Conservation (phyloP, 768 basidiomycete species). For the Clavaria fumosa region DNA sequence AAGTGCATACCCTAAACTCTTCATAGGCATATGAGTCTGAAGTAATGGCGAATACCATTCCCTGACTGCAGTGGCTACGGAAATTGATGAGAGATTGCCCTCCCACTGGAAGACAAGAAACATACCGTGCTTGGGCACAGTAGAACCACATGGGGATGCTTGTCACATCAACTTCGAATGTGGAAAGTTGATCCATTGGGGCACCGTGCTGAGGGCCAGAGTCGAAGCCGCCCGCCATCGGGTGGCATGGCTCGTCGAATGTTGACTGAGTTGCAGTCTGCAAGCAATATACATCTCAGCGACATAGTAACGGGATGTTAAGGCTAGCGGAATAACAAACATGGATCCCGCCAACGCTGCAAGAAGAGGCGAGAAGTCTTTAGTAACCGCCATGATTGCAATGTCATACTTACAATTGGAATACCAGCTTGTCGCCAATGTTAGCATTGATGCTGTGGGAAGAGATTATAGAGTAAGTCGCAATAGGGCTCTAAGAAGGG, state of each 20-base stretch:
- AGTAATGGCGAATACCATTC: no score
- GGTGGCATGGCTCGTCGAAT: slow-evolving; percentile 27
- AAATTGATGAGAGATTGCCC: no score
- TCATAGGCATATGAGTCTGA: no score
- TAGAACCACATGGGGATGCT: slow-evolving; percentile 32
- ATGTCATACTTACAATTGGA: slow-evolving; percentile 9
- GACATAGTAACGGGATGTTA: background rate
- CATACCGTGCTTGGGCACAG: slow-evolving; percentile 21
- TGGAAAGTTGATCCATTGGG: no score
- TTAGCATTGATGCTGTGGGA: no score
- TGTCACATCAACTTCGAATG: no score
- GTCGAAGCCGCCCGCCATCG: slow-evolving; percentile 21
- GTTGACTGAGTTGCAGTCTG: slow-evolving; percentile 33
- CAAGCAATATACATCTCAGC: background rate
- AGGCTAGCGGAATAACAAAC: slow-evolving; percentile 10
- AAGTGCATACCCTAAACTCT: no score
- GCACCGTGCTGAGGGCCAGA: slow-evolving; percentile 23
- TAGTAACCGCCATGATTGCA: slow-evolving; percentile 3
- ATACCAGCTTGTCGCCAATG: slow-evolving; percentile 8
- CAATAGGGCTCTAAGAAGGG: no score
- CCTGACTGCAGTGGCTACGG: slow-evolving; percentile 20
- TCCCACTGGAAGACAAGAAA: no score
- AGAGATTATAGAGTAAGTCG: no score
- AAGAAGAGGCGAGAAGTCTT: background rate
- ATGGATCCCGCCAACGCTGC: slow-evolving; percentile 19